Conservation (phyloP, 2,329 filamentous ascomycete species). For the Pseudocercospora vitis region DNA sequence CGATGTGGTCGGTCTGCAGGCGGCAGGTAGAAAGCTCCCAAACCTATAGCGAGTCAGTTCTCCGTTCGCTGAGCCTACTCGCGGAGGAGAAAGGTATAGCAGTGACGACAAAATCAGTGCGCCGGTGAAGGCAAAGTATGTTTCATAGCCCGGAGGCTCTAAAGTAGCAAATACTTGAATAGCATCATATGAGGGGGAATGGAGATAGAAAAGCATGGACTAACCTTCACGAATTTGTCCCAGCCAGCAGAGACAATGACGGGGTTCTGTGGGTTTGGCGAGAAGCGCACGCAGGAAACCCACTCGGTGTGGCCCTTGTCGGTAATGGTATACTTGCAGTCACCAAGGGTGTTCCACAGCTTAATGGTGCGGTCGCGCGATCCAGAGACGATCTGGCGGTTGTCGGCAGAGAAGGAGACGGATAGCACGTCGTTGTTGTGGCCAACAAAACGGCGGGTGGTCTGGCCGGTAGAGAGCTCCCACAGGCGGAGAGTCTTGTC, state of each 20-base stretch:
- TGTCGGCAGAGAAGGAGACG: slow-evolving; percentile 99
- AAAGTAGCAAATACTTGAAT: slow-evolving; percentile 99
- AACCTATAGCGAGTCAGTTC: slow-evolving; percentile 60
- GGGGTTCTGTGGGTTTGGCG: slow-evolving; percentile 99
- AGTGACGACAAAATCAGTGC: slow-evolving; percentile 63
- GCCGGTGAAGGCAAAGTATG: slow-evolving; percentile 72
- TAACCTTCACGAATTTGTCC: slow-evolving; percentile 99
- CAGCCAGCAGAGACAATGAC: slow-evolving; percentile 98
- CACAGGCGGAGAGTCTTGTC: slow-evolving; percentile 99
- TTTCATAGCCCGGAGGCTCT: slow-evolving; percentile 98
- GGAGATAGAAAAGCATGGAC: slow-evolving; percentile 47
- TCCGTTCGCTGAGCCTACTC: neutral
- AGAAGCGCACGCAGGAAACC: slow-evolving; percentile 99
- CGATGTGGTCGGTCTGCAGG: slow-evolving; percentile 99
- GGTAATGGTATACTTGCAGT: slow-evolving; percentile 99
- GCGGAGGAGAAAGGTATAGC: neutral
- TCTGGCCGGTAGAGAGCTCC: slow-evolving; percentile 96
- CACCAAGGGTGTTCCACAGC: slow-evolving; percentile 99
- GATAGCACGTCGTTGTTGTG: slow-evolving; percentile 99
- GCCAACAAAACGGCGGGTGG: slow-evolving; percentile 97
- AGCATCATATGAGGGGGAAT: slow-evolving; percentile 73
- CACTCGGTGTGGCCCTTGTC: slow-evolving; percentile 99
- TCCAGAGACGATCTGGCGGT: slow-evolving; percentile 99
- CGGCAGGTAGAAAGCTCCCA: slow-evolving; percentile 99
- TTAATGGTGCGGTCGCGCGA: slow-evolving; percentile 99